Base-by-base conservation (phyloP, 2,329 filamentous ascomycete genomes). In the Neofusicoccum umdonicola region DNA sequence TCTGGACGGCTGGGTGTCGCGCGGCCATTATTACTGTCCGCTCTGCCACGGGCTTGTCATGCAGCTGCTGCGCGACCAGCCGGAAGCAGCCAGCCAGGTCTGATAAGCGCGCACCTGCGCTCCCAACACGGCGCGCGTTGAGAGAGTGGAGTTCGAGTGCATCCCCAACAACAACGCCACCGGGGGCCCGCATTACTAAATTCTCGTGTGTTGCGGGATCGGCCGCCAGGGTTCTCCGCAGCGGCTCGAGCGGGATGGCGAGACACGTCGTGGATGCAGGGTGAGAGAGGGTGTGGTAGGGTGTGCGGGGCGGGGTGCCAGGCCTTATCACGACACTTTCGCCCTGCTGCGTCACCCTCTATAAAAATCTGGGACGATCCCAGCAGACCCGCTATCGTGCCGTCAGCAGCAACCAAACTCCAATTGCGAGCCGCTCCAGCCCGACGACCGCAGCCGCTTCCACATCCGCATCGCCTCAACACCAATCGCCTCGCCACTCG, bases 21-120 rank as follows among this genome's bases (percentile, higher is more conserved):
- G 52, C 12, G 52, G 52, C 2, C 52, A 57, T 34, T 57, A 57
- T 17, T 57, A 57, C 52, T 57, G 52, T 22, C 52, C 52, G 52
- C 52, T 57, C 39, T 57, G 52, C 52, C 52, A 57, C 52, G 5
- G 52, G 52, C 37, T 34, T 2, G 52, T 57, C 37, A 17, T 57
- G 52, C 39, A 52, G 37, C 19, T 42, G 15, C 37, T n/a, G 8
- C 19, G 22, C 41, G 52, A 57, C 52, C 19, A 37, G 52, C 52
- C 42, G 13, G 50, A 12, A 6, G 52, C 11, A 19, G 52, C 5
- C 34, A 34, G 39, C 19, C 50, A 22, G 27, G 52, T 42, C 52
- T 57, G 27, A 50, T 31, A 31, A 31, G 27, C 27, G 4, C 27
- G 27, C 27, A 7, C 27, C 27, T 7, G 27, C 27, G 6, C 4